Conservation (phyloP, 441 rosid genomes). For the Croton laevigatus region DNA sequence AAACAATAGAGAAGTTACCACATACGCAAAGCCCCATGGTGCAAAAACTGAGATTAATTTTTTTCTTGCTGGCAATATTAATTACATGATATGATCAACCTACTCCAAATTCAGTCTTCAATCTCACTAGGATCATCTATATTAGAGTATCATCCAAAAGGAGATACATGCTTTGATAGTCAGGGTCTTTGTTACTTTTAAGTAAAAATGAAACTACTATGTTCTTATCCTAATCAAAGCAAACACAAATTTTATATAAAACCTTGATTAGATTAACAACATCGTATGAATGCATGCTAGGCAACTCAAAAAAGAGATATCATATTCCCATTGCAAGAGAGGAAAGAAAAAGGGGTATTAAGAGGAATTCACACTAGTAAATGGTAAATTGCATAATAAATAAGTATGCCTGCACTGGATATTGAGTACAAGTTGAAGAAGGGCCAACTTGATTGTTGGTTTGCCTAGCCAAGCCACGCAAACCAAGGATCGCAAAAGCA, state of each 20-base stretch:
- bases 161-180: not conserved
- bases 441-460: not conserved
- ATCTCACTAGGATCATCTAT: not conserved
- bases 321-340: not conserved
- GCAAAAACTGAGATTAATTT: no score
- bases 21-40: no score
- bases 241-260: not conserved
- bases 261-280: not conserved
- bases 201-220: not conserved
- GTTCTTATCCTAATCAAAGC: not conserved
- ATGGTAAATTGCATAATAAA: not conserved
- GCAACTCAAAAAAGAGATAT: not conserved
- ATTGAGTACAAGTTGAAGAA: not conserved
- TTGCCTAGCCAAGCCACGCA: not conserved
- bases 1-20: no score
- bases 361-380: not conserved
- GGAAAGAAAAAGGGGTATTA: not conserved
- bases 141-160: not conserved
- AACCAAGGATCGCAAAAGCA: not conserved
- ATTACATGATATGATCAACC: no score
- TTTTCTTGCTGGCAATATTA: no score
- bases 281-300: not conserved
- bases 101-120: no score
- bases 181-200: not conserved
- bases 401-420: not conserved